Evolutionary conservation across 441 rosid genomes (phyloP).

Genomic region (Syzygium malaccense): DNA sequence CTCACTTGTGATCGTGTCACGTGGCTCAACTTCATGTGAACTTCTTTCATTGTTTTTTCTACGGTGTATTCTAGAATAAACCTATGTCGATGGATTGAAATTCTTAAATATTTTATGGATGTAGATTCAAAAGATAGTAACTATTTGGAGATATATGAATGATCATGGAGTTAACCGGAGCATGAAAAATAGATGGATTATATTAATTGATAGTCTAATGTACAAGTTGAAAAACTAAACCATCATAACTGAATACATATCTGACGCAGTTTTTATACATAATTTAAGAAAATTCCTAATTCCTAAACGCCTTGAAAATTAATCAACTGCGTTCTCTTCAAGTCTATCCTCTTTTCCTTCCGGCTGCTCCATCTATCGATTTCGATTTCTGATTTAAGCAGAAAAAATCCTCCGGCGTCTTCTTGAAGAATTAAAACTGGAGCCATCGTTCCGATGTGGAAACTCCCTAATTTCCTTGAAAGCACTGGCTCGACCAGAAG

Average conservation of each 20-base stretch:
- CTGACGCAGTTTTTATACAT: not conserved
- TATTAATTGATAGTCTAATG: not conserved
- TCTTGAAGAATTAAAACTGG: not conserved
- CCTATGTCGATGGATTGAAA: not conserved
- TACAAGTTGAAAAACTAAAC: not conserved
- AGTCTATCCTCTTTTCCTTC: not conserved
- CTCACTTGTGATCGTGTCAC: not conserved
- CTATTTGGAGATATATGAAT: not conserved
- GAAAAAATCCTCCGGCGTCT: not conserved
- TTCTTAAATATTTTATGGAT: not conserved
- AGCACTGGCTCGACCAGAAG: not conserved
- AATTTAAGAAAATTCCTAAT: not conserved
- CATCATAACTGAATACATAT: not conserved
- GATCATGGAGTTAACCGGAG: not conserved
- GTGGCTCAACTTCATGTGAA: not conserved
- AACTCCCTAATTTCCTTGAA: not conserved
- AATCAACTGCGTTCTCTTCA: not conserved
- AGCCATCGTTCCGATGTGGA: not conserved
- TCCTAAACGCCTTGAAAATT: not conserved
- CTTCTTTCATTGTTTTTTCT: not conserved
- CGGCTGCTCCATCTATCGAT: not conserved
- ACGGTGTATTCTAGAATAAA: not conserved
- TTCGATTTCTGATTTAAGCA: not conserved
- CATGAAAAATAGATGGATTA: not conserved
- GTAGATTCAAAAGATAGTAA: not conserved